Evolutionary conservation across 345 rosid species (phyloP).

Genomic region (Linum usitatissimum): DNA sequence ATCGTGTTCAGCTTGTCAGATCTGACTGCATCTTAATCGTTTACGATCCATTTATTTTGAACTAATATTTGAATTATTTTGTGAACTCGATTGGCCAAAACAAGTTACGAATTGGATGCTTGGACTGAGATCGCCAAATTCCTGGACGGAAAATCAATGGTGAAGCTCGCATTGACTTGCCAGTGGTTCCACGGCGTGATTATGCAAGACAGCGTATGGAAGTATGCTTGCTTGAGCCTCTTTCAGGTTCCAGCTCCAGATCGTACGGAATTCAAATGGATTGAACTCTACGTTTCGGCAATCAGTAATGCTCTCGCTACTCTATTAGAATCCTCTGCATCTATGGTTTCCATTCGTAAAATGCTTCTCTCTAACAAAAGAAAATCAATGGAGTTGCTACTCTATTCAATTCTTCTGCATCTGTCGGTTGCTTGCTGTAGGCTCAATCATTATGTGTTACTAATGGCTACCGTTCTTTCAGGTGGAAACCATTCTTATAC

Average conservation of each 20-base stretch:
- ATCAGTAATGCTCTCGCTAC: constrained; percentile 33
- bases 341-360: too few species aligned
- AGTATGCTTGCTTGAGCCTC: constrained; percentile 71
- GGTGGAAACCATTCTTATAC: constrained; percentile 84
- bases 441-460: too few species aligned
- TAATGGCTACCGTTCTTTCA: constrained; percentile 13
- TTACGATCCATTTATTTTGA: not conserved
- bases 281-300: constrained; percentile 59
- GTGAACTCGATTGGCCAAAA: constrained; percentile 6
- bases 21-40: not conserved
- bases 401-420: not conserved
- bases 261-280: constrained; percentile 47
- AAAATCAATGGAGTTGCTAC: too few species aligned
- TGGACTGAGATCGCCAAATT: constrained; percentile 77
- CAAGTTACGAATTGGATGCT: constrained; percentile 57
- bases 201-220: constrained; percentile 74
- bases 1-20: too few species aligned
- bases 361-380: too few species aligned
- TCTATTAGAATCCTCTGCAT: too few species aligned
- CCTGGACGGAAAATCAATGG: constrained; percentile 68
- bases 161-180: constrained; percentile 56
- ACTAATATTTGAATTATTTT: not conserved
- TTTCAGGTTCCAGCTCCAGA: constrained; percentile 57
- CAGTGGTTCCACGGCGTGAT: constrained; percentile 53
- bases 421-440: too few species aligned